phyloP scores from a whole-genome alignment of 108 stramenopile genomes.

The Skeletonema costatum region DNA sequence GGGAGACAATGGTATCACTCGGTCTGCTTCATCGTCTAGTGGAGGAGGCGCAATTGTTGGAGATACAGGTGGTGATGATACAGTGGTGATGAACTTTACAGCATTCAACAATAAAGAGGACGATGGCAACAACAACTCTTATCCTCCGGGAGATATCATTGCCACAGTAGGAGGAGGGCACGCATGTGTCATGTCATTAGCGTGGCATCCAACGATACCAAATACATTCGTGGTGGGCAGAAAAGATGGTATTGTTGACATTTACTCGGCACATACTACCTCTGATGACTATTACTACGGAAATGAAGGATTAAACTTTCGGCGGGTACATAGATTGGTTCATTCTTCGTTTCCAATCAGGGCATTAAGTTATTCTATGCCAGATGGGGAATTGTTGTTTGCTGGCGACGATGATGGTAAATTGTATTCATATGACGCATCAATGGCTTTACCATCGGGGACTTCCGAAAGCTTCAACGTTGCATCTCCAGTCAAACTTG shows the following conservation, averaged over 20 bases:
- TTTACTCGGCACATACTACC: slow-evolving; percentile 36
- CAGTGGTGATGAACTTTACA: slow-evolving; percentile 32
- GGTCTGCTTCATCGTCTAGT: not conserved
- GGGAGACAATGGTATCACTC: slow-evolving; percentile 9
- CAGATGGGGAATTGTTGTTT: slow-evolving; percentile 38
- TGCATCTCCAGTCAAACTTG: slow-evolving; percentile 39
- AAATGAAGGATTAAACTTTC: slow-evolving; percentile 16
- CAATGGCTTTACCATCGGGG: slow-evolving; percentile 6
- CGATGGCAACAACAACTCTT: slow-evolving; percentile 7
- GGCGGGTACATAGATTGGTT: slow-evolving; percentile 33
- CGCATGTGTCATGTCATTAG: slow-evolving; percentile 46
- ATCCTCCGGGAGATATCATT: slow-evolving; percentile 34
- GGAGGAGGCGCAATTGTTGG: not conserved
- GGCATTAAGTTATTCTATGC: slow-evolving; percentile 35
- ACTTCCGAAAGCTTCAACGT: slow-evolving; percentile 7
- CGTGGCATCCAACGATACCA: slow-evolving; percentile 40
- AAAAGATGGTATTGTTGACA: slow-evolving; percentile 51
- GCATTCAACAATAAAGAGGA: slow-evolving; percentile 1
- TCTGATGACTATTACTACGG: slow-evolving; percentile 9
- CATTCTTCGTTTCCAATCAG: slow-evolving; percentile 36
- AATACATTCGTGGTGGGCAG: slow-evolving; percentile 48
- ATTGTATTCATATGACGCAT: slow-evolving; percentile 40
- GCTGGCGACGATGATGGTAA: slow-evolving; percentile 46
- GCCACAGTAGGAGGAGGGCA: slow-evolving; percentile 41
- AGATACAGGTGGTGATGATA: not conserved